Percentiles rank a stretch among this genome's conserved stretches.
phyloP scores from a whole-genome alignment of 1,139 yeast genomes.

The Diutina sp. region DNA sequence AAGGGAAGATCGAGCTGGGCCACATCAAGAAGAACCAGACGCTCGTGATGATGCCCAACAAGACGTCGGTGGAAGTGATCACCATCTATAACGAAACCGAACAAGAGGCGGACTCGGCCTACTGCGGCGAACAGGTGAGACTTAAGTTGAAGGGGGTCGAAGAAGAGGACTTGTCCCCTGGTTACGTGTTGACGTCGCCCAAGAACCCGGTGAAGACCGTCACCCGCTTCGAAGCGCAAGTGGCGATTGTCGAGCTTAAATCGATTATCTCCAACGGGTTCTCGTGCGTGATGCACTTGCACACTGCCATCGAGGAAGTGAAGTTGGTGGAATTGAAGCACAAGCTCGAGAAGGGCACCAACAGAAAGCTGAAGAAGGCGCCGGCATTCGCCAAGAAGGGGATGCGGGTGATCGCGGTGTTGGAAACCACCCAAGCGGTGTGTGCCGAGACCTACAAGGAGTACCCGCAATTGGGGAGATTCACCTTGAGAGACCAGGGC shows the following conservation, averaged over 20 bases:
- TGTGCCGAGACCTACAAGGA: conserved; percentile 89
- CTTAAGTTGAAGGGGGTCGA: conserved; percentile 89
- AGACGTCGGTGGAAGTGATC: conserved; percentile 66
- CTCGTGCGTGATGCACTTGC: conserved; percentile 97
- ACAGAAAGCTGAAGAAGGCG: conserved; percentile 90
- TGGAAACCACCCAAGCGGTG: conserved; percentile 75
- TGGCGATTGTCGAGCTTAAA: conserved; percentile 92
- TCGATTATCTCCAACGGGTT: conserved; percentile 90
- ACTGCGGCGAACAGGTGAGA: conserved; percentile 95
- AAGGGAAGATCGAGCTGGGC: conserved; percentile 92
- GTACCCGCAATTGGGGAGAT: conserved; percentile 94
- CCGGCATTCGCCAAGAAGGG: conserved; percentile 99
- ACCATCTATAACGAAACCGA: conserved; percentile 91
- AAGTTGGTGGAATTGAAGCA: conserved; percentile 71
- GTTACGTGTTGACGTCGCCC: conserved; percentile 80
- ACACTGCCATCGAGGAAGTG: conserved; percentile 96
- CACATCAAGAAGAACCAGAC: conserved; percentile 69
- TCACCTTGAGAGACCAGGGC: conserved; percentile 97
- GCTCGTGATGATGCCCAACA: conserved; percentile 88
- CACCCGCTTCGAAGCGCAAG: conserved; percentile 85
- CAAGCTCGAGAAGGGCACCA: conserved; percentile 91
- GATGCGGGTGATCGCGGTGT: conserved; percentile 89
- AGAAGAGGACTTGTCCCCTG: conserved; percentile 89
- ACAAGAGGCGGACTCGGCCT: conserved; percentile 81
- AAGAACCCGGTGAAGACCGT: conserved; percentile 86